Conservation (phyloP, 2,329 filamentous ascomycete genomes). For the Ceratocystis alfenasii region DNA sequence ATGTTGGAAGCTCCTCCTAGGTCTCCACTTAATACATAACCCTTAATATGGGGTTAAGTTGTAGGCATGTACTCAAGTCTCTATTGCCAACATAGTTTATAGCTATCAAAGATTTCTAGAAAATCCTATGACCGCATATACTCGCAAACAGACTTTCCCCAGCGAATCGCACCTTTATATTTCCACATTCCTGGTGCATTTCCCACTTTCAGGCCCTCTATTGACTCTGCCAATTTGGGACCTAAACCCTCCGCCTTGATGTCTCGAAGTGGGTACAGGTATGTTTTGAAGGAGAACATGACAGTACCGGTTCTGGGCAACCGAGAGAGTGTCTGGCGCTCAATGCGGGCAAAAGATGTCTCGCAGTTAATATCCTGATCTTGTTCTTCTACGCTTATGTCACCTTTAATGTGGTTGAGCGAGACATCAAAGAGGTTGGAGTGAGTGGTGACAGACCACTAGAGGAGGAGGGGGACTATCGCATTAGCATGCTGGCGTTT, state of each 20-base stretch:
- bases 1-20: neutral
- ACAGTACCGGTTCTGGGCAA: constrained; percentile 37
- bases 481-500: neutral
- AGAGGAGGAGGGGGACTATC: neutral
- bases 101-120: too few relatives aligned
- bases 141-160: constrained; percentile 37
- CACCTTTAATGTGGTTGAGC: constrained; percentile 31
- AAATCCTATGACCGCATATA: constrained; percentile 32
- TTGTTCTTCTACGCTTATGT: constrained; percentile 27
- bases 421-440: constrained; percentile 32
- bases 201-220: constrained; percentile 40
- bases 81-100: neutral
- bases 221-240: constrained; percentile 37
- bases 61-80: neutral
- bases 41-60: neutral
- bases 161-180: constrained; percentile 40
- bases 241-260: constrained; percentile 41
- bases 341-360: constrained; percentile 34
- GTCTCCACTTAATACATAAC: neutral
- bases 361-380: constrained; percentile 33
- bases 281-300: constrained; percentile 46
- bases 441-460: constrained; percentile 41
- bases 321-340: constrained; percentile 41
- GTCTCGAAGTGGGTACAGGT: constrained; percentile 37
- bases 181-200: constrained; percentile 44